These are phyloP conservation scores for Rhodamnia rubescens DNA, from an alignment of 345 rosid species.

Conservation along the genomic window DNA sequence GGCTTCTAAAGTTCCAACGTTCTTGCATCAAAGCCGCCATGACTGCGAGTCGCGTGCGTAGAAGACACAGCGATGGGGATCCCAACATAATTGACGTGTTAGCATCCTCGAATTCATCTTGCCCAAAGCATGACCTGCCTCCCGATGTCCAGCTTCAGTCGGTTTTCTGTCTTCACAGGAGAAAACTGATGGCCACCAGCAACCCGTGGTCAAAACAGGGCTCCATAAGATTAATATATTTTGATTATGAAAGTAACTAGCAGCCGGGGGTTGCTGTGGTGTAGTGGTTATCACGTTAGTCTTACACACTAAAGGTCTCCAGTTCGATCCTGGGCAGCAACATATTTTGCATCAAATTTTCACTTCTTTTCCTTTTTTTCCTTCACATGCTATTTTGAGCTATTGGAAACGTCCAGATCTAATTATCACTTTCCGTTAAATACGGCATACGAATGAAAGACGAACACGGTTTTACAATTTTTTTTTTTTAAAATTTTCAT, in stretches of 20 bases:
- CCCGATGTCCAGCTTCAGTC: background rate
- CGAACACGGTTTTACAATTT: background rate
- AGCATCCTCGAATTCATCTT: background rate
- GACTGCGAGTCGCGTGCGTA: background rate
- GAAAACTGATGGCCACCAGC: no score
- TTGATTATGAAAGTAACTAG: fast-evolving
- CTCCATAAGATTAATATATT: background rate
- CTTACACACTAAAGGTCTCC: slow-evolving; percentile 45
- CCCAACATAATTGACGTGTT: background rate
- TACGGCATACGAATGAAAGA: background rate
- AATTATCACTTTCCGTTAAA: background rate
- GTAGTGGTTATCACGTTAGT: slow-evolving; percentile 45
- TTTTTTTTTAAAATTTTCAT: no score
- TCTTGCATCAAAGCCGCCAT: background rate
- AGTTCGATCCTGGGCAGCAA: slow-evolving; percentile 45
- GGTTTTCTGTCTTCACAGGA: background rate
- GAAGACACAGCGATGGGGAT: background rate
- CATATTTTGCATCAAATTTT: background rate
- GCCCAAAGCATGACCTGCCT: background rate
- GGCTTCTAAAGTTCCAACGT: background rate
- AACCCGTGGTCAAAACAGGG: no score
- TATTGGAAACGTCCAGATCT: background rate
- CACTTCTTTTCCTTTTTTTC: fast-evolving
- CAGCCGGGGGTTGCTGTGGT: slow-evolving; percentile 19
- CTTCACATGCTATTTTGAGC: background rate